Conservation (phyloP, 2,329 filamentous ascomycete species). For the Hypoxylon sp. region DNA sequence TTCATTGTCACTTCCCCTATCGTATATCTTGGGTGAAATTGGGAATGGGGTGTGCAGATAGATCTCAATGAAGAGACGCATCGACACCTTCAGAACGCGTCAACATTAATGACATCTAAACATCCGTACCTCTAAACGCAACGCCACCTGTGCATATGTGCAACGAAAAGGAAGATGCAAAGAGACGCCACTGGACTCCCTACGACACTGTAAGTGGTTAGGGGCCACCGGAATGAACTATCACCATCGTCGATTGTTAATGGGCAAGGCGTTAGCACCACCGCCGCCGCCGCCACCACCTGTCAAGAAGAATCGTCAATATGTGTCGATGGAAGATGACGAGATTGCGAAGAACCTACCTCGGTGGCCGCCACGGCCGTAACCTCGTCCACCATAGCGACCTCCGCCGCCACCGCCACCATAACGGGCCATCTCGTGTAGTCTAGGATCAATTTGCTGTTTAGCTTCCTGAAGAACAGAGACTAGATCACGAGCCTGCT, state of each 20-base stretch:
- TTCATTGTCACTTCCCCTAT: slow-evolving; percentile 23
- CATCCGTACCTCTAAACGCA: slow-evolving; percentile 50
- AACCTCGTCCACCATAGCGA: slow-evolving; percentile 75
- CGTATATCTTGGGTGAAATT: slow-evolving; percentile 34
- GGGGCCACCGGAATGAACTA: slow-evolving; percentile 14
- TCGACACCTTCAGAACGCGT: slow-evolving; percentile 35
- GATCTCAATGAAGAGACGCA: slow-evolving; percentile 43
- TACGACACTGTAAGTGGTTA: slow-evolving; percentile 25
- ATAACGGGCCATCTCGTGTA: slow-evolving; percentile 95
- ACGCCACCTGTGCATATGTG: slow-evolving; percentile 52
- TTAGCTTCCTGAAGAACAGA: slow-evolving; percentile 94
- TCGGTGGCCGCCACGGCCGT: slow-evolving; percentile 66
- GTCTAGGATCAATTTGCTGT: slow-evolving; percentile 96
- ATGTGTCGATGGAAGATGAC: neutral
- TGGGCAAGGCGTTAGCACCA: slow-evolving; percentile 56
- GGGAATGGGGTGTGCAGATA: slow-evolving; percentile 35
- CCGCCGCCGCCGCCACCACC: slow-evolving; percentile 57
- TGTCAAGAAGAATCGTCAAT: slow-evolving; percentile 40
- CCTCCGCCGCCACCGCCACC: slow-evolving; percentile 83
- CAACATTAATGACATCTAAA: slow-evolving; percentile 51
- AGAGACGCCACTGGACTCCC: slow-evolving; percentile 29
- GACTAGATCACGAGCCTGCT: slow-evolving; percentile 97
- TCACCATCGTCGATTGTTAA: slow-evolving; percentile 53
- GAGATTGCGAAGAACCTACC: slow-evolving; percentile 48
- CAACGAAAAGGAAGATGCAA: slow-evolving; percentile 38